phyloP scores from a whole-genome alignment of 2,329 filamentous ascomycete genomes.

The Drechslerella coelobrocha region DNA sequence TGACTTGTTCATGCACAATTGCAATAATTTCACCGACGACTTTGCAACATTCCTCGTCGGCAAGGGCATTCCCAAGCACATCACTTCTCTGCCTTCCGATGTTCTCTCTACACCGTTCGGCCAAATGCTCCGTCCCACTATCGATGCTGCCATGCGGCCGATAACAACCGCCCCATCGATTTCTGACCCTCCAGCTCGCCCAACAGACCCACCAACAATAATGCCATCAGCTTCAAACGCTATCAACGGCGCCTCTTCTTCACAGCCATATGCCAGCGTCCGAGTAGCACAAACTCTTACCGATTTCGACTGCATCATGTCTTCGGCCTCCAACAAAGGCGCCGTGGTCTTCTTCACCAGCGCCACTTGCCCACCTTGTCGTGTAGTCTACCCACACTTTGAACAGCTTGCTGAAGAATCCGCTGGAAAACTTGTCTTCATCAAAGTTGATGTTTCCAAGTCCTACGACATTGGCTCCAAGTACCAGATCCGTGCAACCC shows the following conservation, averaged over 20 bases:
- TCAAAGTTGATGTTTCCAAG: slow-evolving; percentile 80
- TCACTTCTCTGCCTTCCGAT: slow-evolving; percentile 80
- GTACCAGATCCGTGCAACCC: slow-evolving; percentile 77
- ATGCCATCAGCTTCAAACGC: slow-evolving; percentile 40
- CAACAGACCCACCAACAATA: slow-evolving; percentile 25
- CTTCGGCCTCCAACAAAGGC: slow-evolving; percentile 69
- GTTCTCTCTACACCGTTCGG: slow-evolving; percentile 88
- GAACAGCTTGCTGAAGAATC: slow-evolving; percentile 79
- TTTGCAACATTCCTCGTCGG: slow-evolving; percentile 88
- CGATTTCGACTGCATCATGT: slow-evolving; percentile 69
- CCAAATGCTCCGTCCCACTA: slow-evolving; percentile 81
- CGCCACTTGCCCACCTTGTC: slow-evolving; percentile 83
- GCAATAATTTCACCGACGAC: slow-evolving; percentile 97
- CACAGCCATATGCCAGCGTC: slow-evolving; percentile 63
- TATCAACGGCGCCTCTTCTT: slow-evolving; percentile 11
- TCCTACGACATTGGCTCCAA: slow-evolving; percentile 69
- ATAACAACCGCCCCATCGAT: slow-evolving; percentile 60
- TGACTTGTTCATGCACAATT: slow-evolving; percentile 85
- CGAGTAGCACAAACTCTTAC: slow-evolving; percentile 67
- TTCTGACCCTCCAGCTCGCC: slow-evolving; percentile 29
- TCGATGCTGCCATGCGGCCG: slow-evolving; percentile 69
- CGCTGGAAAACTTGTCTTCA: slow-evolving; percentile 71
- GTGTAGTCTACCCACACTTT: slow-evolving; percentile 79
- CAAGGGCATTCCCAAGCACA: slow-evolving; percentile 84
- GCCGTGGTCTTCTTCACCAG: slow-evolving; percentile 93